Conservation (phyloP, 2,329 filamentous ascomycete genomes). For the Pseudopithomyces maydicus region DNA sequence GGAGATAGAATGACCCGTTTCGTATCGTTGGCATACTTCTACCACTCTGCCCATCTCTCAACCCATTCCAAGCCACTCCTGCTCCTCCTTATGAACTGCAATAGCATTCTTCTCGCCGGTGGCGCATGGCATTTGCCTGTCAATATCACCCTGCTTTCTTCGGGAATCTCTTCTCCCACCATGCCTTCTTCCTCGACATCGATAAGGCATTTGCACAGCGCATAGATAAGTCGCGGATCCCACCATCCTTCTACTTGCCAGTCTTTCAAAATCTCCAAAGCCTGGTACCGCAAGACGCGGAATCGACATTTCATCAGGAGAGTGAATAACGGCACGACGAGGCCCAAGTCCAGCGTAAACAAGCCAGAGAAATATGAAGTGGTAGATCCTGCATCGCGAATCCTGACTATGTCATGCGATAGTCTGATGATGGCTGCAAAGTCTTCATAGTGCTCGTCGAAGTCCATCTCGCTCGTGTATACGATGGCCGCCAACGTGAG, state of each 20-base stretch:
- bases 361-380: conserved; percentile 9
- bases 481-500: conserved; percentile 10
- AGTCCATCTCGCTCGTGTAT: conserved; percentile 13
- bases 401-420: conserved; percentile 8
- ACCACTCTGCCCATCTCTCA: conserved; percentile 13
- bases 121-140: conserved; percentile 15
- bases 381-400: conserved; percentile 5
- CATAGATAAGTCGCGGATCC: conserved; percentile 16
- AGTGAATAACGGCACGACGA: conserved; percentile 14
- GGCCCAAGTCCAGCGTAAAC: conserved; percentile 16
- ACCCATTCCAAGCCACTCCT: conserved; percentile 11
- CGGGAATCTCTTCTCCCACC: conserved; percentile 13
- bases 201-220: conserved; percentile 14
- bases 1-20: too few relatives aligned
- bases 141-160: conserved; percentile 11
- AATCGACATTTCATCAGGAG: conserved; percentile 14
- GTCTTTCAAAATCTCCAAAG: conserved; percentile 12
- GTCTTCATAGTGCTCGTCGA: conserved; percentile 10
- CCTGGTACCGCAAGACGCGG: conserved; percentile 10
- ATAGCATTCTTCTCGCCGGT: conserved; percentile 5
- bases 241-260: conserved; percentile 21
- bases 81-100: conserved; percentile 15
- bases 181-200: conserved; percentile 16
- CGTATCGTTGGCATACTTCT: not conserved
- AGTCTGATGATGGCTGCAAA: conserved; percentile 13